Base-by-base conservation (phyloP, 2,329 filamentous ascomycete species). In the Calonectria henricotiae region DNA sequence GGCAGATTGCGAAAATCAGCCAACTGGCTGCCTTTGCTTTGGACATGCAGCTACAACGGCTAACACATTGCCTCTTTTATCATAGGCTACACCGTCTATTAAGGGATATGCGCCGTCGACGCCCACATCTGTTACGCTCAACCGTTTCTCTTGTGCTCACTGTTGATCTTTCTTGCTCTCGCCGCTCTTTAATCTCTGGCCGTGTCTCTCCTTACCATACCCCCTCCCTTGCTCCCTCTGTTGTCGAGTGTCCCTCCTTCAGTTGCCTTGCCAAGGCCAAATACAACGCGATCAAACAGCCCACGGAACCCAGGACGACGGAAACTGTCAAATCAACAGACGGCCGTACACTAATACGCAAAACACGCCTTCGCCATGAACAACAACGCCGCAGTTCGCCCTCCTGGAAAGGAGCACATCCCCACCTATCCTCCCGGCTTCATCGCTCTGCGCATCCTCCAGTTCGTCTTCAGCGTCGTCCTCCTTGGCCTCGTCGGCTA, bases 401-500 rank as follows among this genome's bases (percentile, higher is more conserved):
- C 30, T 44, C 35, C 46, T 25, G 61, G 66, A 13, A 63, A 63
- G 49, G 61, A 64, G n/a, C 66, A 68, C 32, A 58, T 87, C 27
- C 85, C 85, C n/a, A 65, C 81, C 32, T 86, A 85, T 44, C 85
- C 86, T 17, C 79, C 75, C 44, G 82, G 81, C 23, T 86, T 86
- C 76, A 82, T 85, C 39, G 80, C 80, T 47, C 67, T 87, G 6
- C 83, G 86, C 37, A 83, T 86, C 39, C 73, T 85, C 65, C 85
- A 88, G 76, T 79, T 88, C 20, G 71, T 87, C 17, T 71, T 89
- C 15, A 81, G 82, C 20, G 64, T 89, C 43, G 70, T 85, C 41
- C 79, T 86, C 32, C 78, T 89, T 2, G 87, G 83, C 15, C 80
- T 90, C 41, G 80, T 81, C 25, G 86, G 83, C 8, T 89, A 86